phyloP scores from a whole-genome alignment of 2,329 filamentous ascomycete genomes.

The Cytospora mali region DNA sequence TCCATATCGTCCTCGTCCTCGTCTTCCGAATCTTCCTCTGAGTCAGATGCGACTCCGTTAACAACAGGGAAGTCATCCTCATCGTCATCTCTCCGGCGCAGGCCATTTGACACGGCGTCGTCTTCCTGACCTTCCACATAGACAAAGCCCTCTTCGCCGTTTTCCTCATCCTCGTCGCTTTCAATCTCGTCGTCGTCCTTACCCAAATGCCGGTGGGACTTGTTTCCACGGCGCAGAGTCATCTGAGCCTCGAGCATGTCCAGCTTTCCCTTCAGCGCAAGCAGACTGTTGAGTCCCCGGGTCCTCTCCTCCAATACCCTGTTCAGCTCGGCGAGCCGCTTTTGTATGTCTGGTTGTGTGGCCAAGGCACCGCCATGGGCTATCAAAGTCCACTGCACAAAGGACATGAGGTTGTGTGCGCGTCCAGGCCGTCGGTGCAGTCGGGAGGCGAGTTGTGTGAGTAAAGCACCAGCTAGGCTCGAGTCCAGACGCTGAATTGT shows the following conservation, averaged over 20 bases:
- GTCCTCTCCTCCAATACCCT: slow-evolving; percentile 87
- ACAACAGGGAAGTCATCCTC: slow-evolving; percentile 60
- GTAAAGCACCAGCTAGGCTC: slow-evolving; percentile 73
- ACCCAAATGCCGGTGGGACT: slow-evolving; percentile 51
- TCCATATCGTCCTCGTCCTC: slow-evolving; percentile 45
- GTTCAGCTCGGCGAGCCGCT: slow-evolving; percentile 76
- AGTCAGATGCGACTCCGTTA: slow-evolving; percentile 60
- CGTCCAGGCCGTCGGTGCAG: slow-evolving; percentile 86
- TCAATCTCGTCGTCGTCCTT: slow-evolving; percentile 57
- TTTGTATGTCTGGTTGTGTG: slow-evolving; percentile 79
- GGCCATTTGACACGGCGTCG: slow-evolving; percentile 45
- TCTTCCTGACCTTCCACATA: slow-evolving; percentile 84
- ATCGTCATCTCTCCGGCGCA: slow-evolving; percentile 51
- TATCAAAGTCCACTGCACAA: slow-evolving; percentile 94
- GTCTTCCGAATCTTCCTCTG: slow-evolving; percentile 61
- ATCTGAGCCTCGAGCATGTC: slow-evolving; percentile 94
- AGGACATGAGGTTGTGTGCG: slow-evolving; percentile 86
- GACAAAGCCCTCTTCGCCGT: slow-evolving; percentile 74
- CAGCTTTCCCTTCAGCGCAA: slow-evolving; percentile 91
- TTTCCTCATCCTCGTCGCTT: slow-evolving; percentile 54
- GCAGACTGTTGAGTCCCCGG: slow-evolving; percentile 76
- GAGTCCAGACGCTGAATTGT: slow-evolving; percentile 93
- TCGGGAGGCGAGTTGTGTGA: slow-evolving; percentile 83
- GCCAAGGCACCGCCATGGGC: slow-evolving; percentile 90
- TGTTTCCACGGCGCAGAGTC: slow-evolving; percentile 64